Conservation (phyloP, 73 alveolate genomes). For the Strombidium stylifer region DNA sequence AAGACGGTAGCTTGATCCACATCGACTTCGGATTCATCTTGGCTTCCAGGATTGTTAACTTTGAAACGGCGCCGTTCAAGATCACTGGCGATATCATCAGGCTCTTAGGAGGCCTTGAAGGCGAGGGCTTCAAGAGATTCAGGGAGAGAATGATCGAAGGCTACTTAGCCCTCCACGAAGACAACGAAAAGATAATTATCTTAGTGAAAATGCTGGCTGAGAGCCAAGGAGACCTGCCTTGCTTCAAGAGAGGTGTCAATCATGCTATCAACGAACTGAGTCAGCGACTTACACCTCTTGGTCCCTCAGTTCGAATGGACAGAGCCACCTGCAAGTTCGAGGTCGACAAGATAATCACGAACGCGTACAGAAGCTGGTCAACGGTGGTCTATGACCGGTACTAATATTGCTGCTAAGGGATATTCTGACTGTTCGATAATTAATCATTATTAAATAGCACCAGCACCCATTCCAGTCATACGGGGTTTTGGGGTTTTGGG, state of each 20-base stretch:
- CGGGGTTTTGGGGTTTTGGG: slow-evolving; percentile 19
- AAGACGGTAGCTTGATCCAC: slow-evolving; percentile 88
- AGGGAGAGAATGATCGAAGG: slow-evolving; percentile 62
- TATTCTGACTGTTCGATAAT: slow-evolving; percentile 43
- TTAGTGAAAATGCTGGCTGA: slow-evolving; percentile 24
- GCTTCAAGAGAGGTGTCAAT: slow-evolving; percentile 71
- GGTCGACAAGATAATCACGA: slow-evolving; percentile 64
- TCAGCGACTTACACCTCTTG: slow-evolving; percentile 60
- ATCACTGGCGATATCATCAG: slow-evolving; percentile 65
- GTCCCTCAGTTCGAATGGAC: slow-evolving; percentile 34
- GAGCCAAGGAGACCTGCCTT: slow-evolving; percentile 39
- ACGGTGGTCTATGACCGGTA: slow-evolving; percentile 83
- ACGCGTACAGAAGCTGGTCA: slow-evolving; percentile 78
- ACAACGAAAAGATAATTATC: slow-evolving; percentile 58
- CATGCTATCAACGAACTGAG: slow-evolving; percentile 64
- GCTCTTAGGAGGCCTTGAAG: slow-evolving; percentile 68
- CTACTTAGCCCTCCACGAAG: slow-evolving; percentile 59
- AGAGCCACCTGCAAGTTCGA: slow-evolving; percentile 60
- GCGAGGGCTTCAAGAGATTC: slow-evolving; percentile 64
- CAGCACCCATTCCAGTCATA: not conserved
- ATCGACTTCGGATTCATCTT: slow-evolving; percentile 93
- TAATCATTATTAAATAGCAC: not conserved
- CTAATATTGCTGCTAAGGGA: slow-evolving; percentile 86
- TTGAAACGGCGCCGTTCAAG: slow-evolving; percentile 81
- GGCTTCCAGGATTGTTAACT: slow-evolving; percentile 87